A percentile compares a stretch with the other conserved stretches of the same genome.
These are phyloP conservation scores for Neophaeococcomyces aloes DNA, from an alignment of 2,329 filamentous ascomycete species.

Conservation along the genomic window DNA sequence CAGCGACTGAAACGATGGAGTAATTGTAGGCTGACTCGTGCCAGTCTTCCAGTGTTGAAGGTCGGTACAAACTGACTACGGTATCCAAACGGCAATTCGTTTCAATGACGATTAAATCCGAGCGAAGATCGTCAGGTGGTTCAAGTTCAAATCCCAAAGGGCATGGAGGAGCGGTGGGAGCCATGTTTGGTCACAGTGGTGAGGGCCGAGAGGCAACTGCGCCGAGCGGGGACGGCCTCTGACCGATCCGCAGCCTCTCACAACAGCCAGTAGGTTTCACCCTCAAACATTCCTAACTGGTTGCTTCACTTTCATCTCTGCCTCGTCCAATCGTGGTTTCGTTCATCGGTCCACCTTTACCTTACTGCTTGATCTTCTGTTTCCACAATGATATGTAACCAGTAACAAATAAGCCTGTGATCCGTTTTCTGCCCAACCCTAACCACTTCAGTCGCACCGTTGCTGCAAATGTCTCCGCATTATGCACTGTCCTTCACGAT, in stretches of 20 bases:
- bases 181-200: constrained; percentile 1
- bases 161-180: background rate
- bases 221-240: background rate
- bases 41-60: too few relatives aligned
- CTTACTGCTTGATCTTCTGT: background rate
- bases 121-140: too few relatives aligned
- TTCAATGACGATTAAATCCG: too few relatives aligned
- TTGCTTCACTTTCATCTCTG: constrained; percentile 3
- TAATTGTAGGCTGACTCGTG: constrained; percentile 8
- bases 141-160: too few relatives aligned
- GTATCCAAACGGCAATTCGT: too few relatives aligned
- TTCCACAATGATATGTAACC: background rate
- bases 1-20: constrained; percentile 2
- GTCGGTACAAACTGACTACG: too few relatives aligned
- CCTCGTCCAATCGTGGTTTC: constrained; percentile 3
- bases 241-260: too few relatives aligned
- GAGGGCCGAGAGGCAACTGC: background rate
- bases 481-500: too few relatives aligned
- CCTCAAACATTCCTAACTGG: background rate
- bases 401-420: constrained; percentile 4
- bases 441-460: background rate
- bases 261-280: background rate
- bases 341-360: background rate
- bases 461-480: background rate
- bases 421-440: constrained; percentile 7